Conservation (phyloP, 169 alveolate species). For the Plasmodium malariae region DNA sequence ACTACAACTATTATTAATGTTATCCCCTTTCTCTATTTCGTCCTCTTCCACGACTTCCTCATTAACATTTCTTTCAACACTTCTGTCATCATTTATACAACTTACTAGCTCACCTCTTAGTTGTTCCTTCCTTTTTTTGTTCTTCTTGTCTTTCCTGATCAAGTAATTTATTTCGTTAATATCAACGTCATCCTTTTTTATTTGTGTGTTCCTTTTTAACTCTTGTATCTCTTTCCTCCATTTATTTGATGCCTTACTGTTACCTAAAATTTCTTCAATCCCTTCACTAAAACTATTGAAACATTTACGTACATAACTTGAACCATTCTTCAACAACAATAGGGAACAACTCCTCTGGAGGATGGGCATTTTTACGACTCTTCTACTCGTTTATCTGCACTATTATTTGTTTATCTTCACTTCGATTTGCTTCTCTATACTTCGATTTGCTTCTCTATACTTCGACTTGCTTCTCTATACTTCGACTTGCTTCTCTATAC, state of each 20-base stretch:
- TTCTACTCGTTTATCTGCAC: no score
- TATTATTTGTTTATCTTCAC: no score
- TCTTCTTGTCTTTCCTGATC: constrained; percentile 5
- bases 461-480: no score
- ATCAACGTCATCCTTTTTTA: neutral
- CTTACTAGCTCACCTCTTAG: neutral
- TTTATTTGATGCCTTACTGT: neutral
- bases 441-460: no score
- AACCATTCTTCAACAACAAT: no score
- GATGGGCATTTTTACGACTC: neutral
- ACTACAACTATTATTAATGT: neutral
- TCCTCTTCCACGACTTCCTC: neutral
- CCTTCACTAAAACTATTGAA: neutral
- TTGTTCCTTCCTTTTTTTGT: neutral
- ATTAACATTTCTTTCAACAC: neutral
- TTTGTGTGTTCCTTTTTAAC: neutral
- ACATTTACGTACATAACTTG: no score
- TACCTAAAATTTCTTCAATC: neutral
- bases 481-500: no score
- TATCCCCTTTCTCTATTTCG: neutral
- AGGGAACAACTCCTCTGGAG: neutral
- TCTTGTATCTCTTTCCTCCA: constrained; percentile 3
- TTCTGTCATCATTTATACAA: neutral
- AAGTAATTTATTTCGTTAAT: constrained; percentile 12
- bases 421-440: no score